These are phyloP conservation scores for Chrysanthemum makinoi DNA, from an alignment of 129 eudicot genomes.

Conservation along the genomic window DNA sequence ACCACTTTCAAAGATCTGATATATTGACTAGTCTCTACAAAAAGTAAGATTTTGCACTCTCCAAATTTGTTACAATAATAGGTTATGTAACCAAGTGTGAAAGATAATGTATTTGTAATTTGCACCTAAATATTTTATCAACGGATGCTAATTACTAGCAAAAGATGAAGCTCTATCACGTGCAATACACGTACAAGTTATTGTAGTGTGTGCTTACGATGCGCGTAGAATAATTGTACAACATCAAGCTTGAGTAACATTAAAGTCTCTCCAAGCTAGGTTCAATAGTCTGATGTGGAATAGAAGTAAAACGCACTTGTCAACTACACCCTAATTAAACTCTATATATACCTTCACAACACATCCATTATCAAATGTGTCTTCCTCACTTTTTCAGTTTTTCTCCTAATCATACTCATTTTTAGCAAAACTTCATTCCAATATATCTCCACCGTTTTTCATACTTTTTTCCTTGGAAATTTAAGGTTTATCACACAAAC, in stretches of 20 bases:
- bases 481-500: constrained; percentile 17
- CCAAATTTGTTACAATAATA: too few relatives aligned
- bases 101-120: too few relatives aligned
- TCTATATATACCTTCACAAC: neutral
- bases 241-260: neutral
- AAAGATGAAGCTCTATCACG: too few relatives aligned
- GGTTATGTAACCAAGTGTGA: too few relatives aligned
- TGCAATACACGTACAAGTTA: neutral
- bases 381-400: neutral
- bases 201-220: neutral
- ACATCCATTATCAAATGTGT: neutral
- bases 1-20: too few relatives aligned
- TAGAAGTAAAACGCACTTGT: neutral
- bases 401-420: neutral
- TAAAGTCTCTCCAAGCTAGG: neutral
- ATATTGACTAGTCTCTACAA: too few relatives aligned
- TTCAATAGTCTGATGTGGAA: neutral
- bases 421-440: neutral
- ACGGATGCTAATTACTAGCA: too few relatives aligned
- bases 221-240: neutral
- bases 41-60: too few relatives aligned
- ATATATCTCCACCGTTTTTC: neutral
- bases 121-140: too few relatives aligned
- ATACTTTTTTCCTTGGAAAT: neutral
- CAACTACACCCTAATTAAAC: neutral